phyloP scores from a whole-genome alignment of 208 protist species.

The Crithidia thermophila region DNA sequence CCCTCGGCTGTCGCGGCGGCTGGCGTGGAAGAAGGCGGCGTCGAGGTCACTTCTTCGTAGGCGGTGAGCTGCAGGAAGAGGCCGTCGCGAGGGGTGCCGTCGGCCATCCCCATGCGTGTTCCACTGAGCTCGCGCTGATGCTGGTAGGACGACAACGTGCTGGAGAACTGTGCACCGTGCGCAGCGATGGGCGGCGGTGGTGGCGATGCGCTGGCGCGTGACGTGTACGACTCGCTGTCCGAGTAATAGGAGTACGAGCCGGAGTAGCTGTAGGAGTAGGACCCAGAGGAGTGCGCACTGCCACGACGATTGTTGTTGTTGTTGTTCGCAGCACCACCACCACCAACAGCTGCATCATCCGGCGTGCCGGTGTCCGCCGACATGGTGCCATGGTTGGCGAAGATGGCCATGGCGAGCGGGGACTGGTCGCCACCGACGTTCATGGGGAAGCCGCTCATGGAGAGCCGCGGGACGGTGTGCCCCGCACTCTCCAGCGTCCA shows the following conservation, averaged over 20 bases:
- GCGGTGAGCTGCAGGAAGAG: conserved; percentile 12
- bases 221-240: conserved; percentile 11
- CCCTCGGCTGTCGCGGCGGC: not conserved
- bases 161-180: not conserved
- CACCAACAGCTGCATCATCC: not conserved
- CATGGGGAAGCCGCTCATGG: not conserved
- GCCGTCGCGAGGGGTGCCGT: not conserved
- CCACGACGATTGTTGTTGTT: too few relatives aligned
- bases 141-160: conserved; percentile 4
- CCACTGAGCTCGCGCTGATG: conserved; percentile 2
- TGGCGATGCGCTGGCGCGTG: not conserved
- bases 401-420: conserved; percentile 23
- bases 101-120: not conserved
- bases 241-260: conserved; percentile 31
- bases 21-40: too few relatives aligned
- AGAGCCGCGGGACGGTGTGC: not conserved
- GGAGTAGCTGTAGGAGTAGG: conserved; percentile 7
- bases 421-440: not conserved
- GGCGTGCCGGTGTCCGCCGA: not conserved
- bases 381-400: conserved; percentile 7
- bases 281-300: not conserved
- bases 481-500: conserved; percentile 13
- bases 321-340: too few relatives aligned
- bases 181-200: not conserved
- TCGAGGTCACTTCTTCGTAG: conserved; percentile 33